Evolutionary conservation across 805 yeast species (phyloP).

Genomic region (Lachancea meyersii): DNA sequence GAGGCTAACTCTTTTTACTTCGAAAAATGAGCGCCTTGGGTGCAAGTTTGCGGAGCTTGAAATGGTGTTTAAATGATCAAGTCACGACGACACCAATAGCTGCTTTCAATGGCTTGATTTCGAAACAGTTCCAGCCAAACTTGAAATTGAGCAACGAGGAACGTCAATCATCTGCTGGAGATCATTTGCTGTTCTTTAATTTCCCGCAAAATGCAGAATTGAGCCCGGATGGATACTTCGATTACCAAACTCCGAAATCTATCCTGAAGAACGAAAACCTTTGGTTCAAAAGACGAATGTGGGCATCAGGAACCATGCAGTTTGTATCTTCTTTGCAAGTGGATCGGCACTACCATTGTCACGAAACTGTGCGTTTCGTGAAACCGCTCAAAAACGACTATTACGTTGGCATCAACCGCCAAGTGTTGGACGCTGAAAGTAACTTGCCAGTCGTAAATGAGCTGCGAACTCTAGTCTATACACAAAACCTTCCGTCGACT

Average conservation of each 20-base stretch:
- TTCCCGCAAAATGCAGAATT: slow-evolving; percentile 42
- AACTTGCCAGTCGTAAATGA: slow-evolving; percentile 41
- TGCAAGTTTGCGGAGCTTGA: background rate
- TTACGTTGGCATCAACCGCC: slow-evolving; percentile 53
- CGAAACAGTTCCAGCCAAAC: background rate
- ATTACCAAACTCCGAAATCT: slow-evolving; percentile 59
- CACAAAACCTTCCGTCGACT: slow-evolving; percentile 34
- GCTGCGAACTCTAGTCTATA: slow-evolving; percentile 54
- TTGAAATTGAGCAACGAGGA: background rate
- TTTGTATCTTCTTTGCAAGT: slow-evolving; percentile 35
- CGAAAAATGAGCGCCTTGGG: background rate
- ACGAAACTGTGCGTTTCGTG: slow-evolving; percentile 45
- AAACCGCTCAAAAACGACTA: slow-evolving; percentile 34
- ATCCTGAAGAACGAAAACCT: slow-evolving; percentile 12
- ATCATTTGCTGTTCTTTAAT: slow-evolving; percentile 60
- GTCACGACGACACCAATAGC: slow-evolving; percentile 1
- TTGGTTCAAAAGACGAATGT: slow-evolving; percentile 56
- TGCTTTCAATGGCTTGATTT: background rate
- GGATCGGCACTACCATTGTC: slow-evolving; percentile 41
- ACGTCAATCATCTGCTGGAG: background rate
- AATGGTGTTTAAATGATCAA: slow-evolving; percentile 6
- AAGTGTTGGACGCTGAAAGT: slow-evolving; percentile 28
- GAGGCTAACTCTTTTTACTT: background rate
- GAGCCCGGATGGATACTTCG: slow-evolving; percentile 74
- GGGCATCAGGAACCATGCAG: slow-evolving; percentile 66